A percentile compares a stretch with the other conserved stretches of the same genome.
Conservation (phyloP, 2,329 filamentous ascomycete genomes). For the Alternaria ventricosa region DNA sequence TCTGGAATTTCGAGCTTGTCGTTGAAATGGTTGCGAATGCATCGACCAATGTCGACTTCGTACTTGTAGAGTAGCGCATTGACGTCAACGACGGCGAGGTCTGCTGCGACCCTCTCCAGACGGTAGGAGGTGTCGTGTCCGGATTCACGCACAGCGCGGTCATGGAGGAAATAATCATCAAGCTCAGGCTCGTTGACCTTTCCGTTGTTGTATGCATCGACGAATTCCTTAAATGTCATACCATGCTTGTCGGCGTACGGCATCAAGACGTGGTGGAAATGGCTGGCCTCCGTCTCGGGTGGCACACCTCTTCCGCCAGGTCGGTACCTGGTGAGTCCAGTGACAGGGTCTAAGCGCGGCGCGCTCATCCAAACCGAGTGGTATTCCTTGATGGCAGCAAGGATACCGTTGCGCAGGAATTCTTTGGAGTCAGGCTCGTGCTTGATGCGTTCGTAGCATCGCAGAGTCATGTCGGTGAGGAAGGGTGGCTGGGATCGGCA, state of each 20-base stretch:
- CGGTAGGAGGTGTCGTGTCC: constrained; percentile 97
- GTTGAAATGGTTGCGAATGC: constrained; percentile 82
- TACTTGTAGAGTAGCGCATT: constrained; percentile 98
- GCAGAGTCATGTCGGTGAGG: constrained; percentile 93
- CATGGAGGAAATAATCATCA: constrained; percentile 94
- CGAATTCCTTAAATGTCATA: constrained; percentile 84
- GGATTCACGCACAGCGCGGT: constrained; percentile 93
- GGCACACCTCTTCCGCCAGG: constrained; percentile 85
- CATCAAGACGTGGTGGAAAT: constrained; percentile 82
- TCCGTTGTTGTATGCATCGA: constrained; percentile 82
- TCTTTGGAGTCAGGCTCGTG: constrained; percentile 80
- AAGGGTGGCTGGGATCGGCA: constrained; percentile 94
- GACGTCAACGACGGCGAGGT: constrained; percentile 91
- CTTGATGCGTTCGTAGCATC: constrained; percentile 92
- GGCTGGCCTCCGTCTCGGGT: constrained; percentile 86
- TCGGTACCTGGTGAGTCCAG: constrained; percentile 83
- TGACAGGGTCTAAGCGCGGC: constrained; percentile 77
- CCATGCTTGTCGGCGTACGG: constrained; percentile 85
- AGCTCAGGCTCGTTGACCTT: constrained; percentile 80
- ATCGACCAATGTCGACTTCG: constrained; percentile 88
- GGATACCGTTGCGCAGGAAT: constrained; percentile 78
- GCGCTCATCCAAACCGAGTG: constrained; percentile 79
- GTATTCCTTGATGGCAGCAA: constrained; percentile 97
- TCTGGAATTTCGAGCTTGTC: constrained; percentile 82
- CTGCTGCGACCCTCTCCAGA: constrained; percentile 78